Base-by-base conservation (phyloP, 257 asterid species). In the Scutellaria minor region DNA sequence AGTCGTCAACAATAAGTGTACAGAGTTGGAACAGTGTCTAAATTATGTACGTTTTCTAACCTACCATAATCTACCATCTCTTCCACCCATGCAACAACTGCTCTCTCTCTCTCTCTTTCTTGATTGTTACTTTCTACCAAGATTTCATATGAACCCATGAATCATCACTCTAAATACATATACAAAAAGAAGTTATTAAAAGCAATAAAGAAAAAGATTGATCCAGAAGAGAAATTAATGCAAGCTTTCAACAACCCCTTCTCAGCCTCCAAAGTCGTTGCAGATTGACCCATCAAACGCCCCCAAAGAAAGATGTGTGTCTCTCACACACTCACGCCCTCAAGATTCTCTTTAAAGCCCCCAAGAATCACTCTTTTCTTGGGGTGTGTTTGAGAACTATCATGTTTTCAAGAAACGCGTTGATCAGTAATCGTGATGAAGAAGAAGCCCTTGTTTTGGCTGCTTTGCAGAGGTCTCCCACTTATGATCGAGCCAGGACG, bases 391-490 rank as follows among this genome's bases (percentile, higher is more conserved):
- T 58, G 84, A 15, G 70, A 62, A 5, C 75, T 66, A 7, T 35
- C 37, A 81, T 81, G 87, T 75, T 81, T 60, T 20, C 92, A 10
- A 72, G 82, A 67, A 66, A 63, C 24, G 24, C 68, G n/a, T 66
- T 70, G 46, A 80, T 76, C 10, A 56, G 31, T 52, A 57, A 73
- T 24, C 81, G 61, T 6, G 79, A 60, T 8, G 93, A 86, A n/a
- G 96, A 85, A 74, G 92, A 85, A 68, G 90, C 80, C 53, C 88
- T 83, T 51, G 79, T 78, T 18, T 50, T 86, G 88, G 94, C 89
- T 53, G 83, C 96, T 35, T 50, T 92, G 83, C 89, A 83, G 84
- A 85, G 88, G 72, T 86, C 96, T 42, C 92, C 92, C 18, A 90
- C 92, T 47, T 69, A n/a, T 48, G 80, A 85, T n/a, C 83, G 92